Percentiles rank a stretch among this genome's conserved stretches.
Evolutionary conservation across 1,284 basidiomycete species (phyloP).

Genomic region (Ceratobasidium sp.): DNA sequence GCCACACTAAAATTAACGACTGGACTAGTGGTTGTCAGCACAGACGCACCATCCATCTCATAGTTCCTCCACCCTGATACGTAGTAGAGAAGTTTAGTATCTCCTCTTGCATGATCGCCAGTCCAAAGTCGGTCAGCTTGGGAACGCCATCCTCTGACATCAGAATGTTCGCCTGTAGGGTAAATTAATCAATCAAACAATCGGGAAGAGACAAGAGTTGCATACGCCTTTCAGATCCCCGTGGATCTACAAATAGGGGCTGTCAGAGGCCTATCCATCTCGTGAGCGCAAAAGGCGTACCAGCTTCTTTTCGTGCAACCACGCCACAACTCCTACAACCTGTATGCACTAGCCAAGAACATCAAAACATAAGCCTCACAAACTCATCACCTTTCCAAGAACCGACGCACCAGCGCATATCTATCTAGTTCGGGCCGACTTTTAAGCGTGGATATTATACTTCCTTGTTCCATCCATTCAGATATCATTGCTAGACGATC

Average conservation of each 20-base stretch:
- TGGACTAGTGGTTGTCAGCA: not conserved
- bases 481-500: not conserved
- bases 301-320: not conserved
- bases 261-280: not conserved
- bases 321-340: not conserved
- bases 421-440: not conserved
- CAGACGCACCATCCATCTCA: not conserved
- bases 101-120: constrained; percentile 1
- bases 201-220: not conserved
- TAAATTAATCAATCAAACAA: not conserved
- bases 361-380: too few species aligned
- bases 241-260: not conserved
- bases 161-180: constrained; percentile 4
- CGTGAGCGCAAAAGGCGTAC: not conserved
- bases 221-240: constrained; percentile 17
- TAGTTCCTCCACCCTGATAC: constrained; percentile 1
- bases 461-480: constrained; percentile 3
- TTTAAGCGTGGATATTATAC: not conserved
- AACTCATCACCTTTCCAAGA: too few species aligned
- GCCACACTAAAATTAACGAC: not conserved
- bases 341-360: not conserved
- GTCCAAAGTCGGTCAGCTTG: constrained; percentile 9
- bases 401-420: not conserved
- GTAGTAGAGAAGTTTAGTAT: not conserved
- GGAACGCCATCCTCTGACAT: not conserved